phyloP scores from a whole-genome alignment of 2,329 filamentous ascomycete genomes.

The Aspergillus ustus region DNA sequence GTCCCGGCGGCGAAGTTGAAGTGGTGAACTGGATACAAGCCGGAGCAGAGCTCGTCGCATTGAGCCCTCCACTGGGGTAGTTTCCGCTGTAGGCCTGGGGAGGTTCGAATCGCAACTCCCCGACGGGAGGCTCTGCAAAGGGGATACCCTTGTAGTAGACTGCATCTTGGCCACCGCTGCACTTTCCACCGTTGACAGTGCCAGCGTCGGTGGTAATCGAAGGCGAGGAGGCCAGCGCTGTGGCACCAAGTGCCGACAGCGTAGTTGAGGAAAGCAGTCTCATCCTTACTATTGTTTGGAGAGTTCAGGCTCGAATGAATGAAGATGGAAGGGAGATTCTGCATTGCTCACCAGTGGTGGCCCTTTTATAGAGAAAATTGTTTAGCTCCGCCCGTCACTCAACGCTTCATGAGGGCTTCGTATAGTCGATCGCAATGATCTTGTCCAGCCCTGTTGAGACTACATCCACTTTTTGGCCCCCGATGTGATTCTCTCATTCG shows the following conservation, averaged over 20 bases:
- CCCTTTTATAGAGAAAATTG: not conserved
- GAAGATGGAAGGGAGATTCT: not conserved
- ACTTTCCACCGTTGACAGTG: constrained; percentile 24
- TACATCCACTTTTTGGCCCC: not conserved
- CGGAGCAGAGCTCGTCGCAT: constrained; percentile 23
- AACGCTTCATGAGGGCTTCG: not conserved
- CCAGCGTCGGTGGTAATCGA: constrained; percentile 28
- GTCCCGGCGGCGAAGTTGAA: constrained; percentile 7
- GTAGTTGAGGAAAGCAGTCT: constrained; percentile 67
- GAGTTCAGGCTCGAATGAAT: not conserved
- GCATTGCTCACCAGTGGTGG: not conserved
- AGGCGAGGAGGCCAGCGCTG: constrained; percentile 20
- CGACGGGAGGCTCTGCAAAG: constrained; percentile 26
- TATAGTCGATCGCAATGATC: not conserved
- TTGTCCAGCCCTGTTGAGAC: not conserved
- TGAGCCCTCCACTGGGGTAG: constrained; percentile 20
- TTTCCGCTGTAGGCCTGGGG: constrained; percentile 23
- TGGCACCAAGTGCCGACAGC: constrained; percentile 24
- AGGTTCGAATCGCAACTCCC: constrained; percentile 27
- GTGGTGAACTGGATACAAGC: constrained; percentile 25
- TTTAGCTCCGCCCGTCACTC: not conserved
- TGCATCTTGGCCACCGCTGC: constrained; percentile 16
- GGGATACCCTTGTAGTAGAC: constrained; percentile 28
- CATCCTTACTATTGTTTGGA: constrained; percentile 46
- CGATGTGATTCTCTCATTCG: not conserved